Conservation (phyloP, 1,284 basidiomycete genomes). For the Tranzscheliella williamsii region DNA sequence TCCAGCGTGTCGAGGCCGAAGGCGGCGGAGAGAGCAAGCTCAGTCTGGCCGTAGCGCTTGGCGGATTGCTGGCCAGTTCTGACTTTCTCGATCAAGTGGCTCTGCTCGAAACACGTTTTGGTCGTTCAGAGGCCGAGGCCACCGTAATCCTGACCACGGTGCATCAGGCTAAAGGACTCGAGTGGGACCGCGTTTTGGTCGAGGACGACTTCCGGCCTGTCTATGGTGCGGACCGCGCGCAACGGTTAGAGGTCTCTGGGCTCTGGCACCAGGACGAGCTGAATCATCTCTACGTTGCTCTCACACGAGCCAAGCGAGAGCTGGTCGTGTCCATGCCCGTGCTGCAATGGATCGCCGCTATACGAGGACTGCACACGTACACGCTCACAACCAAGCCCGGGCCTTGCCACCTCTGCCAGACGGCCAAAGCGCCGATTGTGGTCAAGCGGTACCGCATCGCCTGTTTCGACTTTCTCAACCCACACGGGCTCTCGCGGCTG, state of each 20-base stretch:
- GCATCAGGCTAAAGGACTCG: slow-evolving; percentile 55
- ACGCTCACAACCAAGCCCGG: slow-evolving; percentile 14
- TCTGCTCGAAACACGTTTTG: slow-evolving; percentile 39
- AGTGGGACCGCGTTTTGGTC: slow-evolving; percentile 51
- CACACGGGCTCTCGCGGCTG: slow-evolving; percentile 6
- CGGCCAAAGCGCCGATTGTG: slow-evolving; percentile 19
- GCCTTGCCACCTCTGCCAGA: slow-evolving; percentile 17
- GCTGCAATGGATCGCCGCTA: slow-evolving; percentile 43
- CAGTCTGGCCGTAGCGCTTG: slow-evolving; percentile 43
- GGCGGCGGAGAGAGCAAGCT: slow-evolving; percentile 47
- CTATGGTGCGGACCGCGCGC: slow-evolving; percentile 14
- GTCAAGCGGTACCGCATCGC: slow-evolving; percentile 17
- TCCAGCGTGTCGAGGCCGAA: slow-evolving; percentile 52
- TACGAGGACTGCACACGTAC: slow-evolving; percentile 35
- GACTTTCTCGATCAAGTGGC: slow-evolving; percentile 43
- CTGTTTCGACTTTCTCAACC: slow-evolving; percentile 30
- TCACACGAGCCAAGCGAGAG: slow-evolving; percentile 44
- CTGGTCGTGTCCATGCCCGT: slow-evolving; percentile 33
- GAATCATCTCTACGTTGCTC: slow-evolving; percentile 51
- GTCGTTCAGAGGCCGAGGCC: slow-evolving; percentile 21
- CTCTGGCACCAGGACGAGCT: slow-evolving; percentile 46
- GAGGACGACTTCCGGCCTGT: slow-evolving; percentile 50
- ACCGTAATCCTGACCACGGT: slow-evolving; percentile 48
- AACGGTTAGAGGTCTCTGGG: slow-evolving; percentile 26
- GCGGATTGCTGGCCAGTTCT: slow-evolving; percentile 22